A percentile compares a stretch with the other conserved stretches of the same genome.
These are phyloP conservation scores for Phytopythium oedochilum DNA, from an alignment of 352 stramenopile species.

Conservation along the genomic window DNA sequence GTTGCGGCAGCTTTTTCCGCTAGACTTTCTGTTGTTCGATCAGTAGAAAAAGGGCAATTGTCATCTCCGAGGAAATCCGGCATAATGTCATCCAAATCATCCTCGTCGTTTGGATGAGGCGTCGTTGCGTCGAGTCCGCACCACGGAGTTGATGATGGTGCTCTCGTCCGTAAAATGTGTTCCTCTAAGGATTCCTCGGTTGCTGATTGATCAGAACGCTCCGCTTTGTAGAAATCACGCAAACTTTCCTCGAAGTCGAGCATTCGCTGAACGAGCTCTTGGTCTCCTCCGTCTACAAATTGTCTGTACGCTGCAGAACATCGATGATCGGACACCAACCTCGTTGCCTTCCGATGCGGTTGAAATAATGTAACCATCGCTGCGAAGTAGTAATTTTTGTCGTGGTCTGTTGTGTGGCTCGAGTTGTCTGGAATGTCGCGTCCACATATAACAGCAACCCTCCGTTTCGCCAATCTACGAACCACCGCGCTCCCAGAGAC, in stretches of 20 bases:
- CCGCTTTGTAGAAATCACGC: conserved; percentile 9
- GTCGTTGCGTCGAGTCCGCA: background rate
- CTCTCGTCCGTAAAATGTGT: conserved; percentile 2
- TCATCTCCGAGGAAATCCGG: background rate
- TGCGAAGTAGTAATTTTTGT: conserved; percentile 9
- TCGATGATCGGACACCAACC: too few relatives aligned
- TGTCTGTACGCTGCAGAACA: background rate
- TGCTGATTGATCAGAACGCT: background rate
- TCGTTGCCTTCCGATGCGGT: conserved; percentile 6
- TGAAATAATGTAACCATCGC: conserved; percentile 10
- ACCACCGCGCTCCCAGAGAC: too few relatives aligned
- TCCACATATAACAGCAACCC: conserved; percentile 6
- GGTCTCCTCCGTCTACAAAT: background rate
- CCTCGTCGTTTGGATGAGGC: background rate
- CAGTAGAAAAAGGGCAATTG: too few relatives aligned
- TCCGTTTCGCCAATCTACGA: background rate
- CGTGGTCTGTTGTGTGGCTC: background rate
- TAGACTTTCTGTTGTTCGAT: too few relatives aligned
- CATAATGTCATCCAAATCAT: background rate
- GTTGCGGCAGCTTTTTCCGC: too few relatives aligned
- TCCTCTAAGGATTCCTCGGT: conserved; percentile 4
- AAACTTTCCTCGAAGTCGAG: background rate
- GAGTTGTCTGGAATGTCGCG: conserved; percentile 9
- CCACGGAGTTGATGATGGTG: background rate
- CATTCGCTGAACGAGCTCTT: background rate